A percentile compares a stretch with the other conserved stretches of the same genome.
phyloP scores from a whole-genome alignment of 257 asterid genomes.

The Salvia miltiorrhiza region DNA sequence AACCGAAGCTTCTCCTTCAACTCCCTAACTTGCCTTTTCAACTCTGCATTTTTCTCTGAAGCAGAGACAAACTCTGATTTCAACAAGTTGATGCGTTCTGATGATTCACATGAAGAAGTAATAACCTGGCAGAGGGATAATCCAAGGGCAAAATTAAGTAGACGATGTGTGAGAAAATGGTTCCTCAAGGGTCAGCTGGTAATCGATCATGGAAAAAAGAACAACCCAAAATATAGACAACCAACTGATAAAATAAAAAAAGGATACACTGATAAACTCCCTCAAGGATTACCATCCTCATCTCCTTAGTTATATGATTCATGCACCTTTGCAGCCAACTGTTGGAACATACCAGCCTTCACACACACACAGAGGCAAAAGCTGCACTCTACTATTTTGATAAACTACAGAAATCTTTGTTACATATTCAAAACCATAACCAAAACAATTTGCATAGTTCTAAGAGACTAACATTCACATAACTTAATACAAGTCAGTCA shows the following conservation, averaged over 20 bases:
- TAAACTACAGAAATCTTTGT: background rate
- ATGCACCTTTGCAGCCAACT: background rate
- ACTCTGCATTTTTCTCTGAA: slow-evolving; percentile 31
- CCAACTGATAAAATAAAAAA: background rate
- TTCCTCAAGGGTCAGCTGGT: background rate
- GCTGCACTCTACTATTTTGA: background rate
- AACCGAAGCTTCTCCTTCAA: slow-evolving; percentile 36
- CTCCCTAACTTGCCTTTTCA: slow-evolving; percentile 33
- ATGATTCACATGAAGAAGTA: slow-evolving; percentile 38
- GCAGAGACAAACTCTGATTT: slow-evolving; percentile 44
- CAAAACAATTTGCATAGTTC: background rate
- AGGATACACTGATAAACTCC: background rate
- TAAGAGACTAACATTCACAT: background rate
- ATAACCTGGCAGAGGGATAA: slow-evolving; percentile 27
- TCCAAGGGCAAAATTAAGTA: background rate
- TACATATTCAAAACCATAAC: background rate
- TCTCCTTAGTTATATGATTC: slow-evolving; percentile 1
- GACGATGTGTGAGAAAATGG: background rate
- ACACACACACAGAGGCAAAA: background rate
- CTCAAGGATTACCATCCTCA: background rate
- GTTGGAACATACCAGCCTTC: background rate
- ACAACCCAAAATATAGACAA: background rate
- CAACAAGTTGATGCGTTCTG: slow-evolving; percentile 44
- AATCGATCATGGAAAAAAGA: background rate
- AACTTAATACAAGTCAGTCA: background rate